Evolutionary conservation across 148 eudicot species (phyloP).

Genomic region (Cornus kousa): DNA sequence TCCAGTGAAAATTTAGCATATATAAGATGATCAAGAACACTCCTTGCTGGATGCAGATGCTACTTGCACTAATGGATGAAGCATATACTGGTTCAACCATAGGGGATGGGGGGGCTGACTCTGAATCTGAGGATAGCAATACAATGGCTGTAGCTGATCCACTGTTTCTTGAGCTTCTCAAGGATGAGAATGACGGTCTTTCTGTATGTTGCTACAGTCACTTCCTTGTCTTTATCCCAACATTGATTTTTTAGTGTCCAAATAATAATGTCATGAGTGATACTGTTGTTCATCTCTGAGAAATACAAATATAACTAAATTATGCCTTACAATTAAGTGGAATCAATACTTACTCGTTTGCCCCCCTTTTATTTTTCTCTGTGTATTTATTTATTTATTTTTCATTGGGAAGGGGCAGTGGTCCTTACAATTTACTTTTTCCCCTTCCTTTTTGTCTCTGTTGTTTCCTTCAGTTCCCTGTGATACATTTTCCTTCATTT

Average conservation of each 20-base stretch:
- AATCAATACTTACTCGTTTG: background rate
- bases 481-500: no score
- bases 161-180: constrained; percentile 87
- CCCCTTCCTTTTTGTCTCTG: no score
- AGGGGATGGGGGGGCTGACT: constrained; percentile 93
- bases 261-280: background rate
- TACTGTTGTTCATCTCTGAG: background rate
- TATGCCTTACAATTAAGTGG: background rate
- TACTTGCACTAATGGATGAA: constrained; percentile 98
- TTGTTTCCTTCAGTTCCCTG: no score
- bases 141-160: constrained; percentile 87
- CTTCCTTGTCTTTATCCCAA: background rate
- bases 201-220: constrained; percentile 50
- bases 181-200: constrained; percentile 98
- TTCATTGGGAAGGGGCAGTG: background rate
- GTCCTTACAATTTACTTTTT: no score
- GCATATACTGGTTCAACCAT: constrained; percentile 99
- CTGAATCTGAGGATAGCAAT: constrained; percentile 89
- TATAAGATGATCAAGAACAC: constrained; percentile 6
- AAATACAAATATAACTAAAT: background rate
- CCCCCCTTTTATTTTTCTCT: background rate
- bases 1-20: background rate
- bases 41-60: constrained; percentile 62
- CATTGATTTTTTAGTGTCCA: background rate
- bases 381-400: no score